Percentiles rank a stretch among this genome's conserved stretches.
Evolutionary conservation across 306 rosid species (phyloP).

Genomic region (Mimosa bimucronata): DNA sequence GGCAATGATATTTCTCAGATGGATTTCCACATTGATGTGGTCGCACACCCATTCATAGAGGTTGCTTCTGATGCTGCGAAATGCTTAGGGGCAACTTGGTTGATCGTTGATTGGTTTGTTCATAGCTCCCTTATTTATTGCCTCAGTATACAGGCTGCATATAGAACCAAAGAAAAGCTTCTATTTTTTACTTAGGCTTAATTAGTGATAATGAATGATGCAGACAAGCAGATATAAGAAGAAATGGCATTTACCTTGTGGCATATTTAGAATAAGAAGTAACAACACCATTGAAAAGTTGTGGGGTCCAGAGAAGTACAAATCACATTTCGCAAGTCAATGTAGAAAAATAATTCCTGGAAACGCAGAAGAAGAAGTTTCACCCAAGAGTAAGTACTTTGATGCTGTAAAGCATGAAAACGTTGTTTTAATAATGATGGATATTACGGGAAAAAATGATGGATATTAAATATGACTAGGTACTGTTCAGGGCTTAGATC

Average conservation of each 20-base stretch:
- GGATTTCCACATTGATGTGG: constrained; percentile 53
- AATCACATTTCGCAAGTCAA: background rate
- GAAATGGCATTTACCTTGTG: constrained; percentile 35
- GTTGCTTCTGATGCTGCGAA: constrained; percentile 44
- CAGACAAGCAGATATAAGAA: constrained; percentile 43
- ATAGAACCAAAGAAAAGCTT: background rate
- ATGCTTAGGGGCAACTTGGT: constrained; percentile 55
- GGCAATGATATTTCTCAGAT: constrained; percentile 50
- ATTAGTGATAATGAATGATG: background rate
- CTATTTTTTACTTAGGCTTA: no score
- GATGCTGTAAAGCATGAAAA: background rate
- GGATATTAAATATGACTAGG: no score
- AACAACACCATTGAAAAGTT: constrained; percentile 40
- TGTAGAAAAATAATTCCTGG: constrained; percentile 63
- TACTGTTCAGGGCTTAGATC: constrained; percentile 43
- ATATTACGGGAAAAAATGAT: no score
- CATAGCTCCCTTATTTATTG: background rate
- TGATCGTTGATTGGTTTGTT: constrained; percentile 73
- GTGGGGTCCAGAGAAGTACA: constrained; percentile 44
- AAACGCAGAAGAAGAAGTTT: constrained; percentile 39
- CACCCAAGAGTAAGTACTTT: constrained; percentile 47
- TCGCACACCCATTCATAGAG: constrained; percentile 50
- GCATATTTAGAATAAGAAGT: constrained; percentile 46
- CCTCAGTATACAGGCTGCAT: background rate
- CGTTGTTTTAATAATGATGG: no score